phyloP scores from a whole-genome alignment of 2,329 filamentous ascomycete species.

The Fusarium sp. region DNA sequence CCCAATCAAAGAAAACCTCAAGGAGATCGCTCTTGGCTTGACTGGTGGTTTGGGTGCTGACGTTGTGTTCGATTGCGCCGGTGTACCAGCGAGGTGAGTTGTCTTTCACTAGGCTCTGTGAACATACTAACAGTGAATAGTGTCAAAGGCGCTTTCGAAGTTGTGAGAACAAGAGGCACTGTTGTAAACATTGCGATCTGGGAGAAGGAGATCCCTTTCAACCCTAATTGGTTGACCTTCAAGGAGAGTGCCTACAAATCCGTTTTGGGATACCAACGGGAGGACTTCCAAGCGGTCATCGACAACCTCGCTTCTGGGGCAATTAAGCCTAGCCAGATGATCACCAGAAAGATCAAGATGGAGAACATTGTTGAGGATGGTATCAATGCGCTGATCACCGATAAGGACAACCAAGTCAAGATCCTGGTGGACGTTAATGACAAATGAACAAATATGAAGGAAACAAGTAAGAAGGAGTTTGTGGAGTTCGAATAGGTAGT shows the following conservation, averaged over 20 bases:
- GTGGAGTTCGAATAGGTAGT: no score
- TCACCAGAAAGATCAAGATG: conserved; percentile 65
- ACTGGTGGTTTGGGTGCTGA: conserved; percentile 61
- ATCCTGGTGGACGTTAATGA: conserved; percentile 60
- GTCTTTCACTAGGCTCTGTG: accelerated
- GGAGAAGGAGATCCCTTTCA: conserved; percentile 53
- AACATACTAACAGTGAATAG: background rate
- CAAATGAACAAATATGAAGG: background rate
- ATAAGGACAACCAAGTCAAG: conserved; percentile 70
- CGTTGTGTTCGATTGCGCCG: conserved; percentile 69
- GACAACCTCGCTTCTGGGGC: conserved; percentile 43
- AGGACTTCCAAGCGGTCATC: conserved; percentile 66
- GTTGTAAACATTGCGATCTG: conserved; percentile 72
- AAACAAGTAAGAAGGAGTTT: no score
- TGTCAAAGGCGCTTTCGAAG: conserved; percentile 51
- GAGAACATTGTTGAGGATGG: conserved; percentile 65
- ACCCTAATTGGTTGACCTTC: conserved; percentile 41
- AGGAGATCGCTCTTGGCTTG: conserved; percentile 54
- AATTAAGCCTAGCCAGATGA: conserved; percentile 62
- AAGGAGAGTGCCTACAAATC: conserved; percentile 40
- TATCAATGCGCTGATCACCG: conserved; percentile 62
- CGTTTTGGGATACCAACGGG: conserved; percentile 33
- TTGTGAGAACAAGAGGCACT: conserved; percentile 61
- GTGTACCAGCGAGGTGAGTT: conserved; percentile 51
- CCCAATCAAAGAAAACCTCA: conserved; percentile 55